A percentile compares a stretch with the other conserved stretches of the same genome.
Evolutionary conservation across 2,329 filamentous ascomycete species (phyloP).

Genomic region (Aphanocladium album): DNA sequence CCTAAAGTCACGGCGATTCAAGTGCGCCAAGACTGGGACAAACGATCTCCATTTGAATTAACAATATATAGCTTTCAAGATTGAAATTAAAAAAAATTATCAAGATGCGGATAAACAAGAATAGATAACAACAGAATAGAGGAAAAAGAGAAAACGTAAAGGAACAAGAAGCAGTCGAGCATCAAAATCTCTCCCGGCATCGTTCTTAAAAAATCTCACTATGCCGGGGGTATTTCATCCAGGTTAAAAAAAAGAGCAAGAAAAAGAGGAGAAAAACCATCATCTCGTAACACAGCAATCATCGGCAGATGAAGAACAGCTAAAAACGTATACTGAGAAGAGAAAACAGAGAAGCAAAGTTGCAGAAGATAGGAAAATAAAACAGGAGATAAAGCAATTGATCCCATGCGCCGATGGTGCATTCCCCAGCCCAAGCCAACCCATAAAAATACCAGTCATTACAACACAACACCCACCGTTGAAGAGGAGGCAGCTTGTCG

Average conservation of each 20-base stretch:
- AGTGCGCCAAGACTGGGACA: no score
- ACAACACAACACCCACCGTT: not conserved
- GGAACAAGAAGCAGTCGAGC: not conserved
- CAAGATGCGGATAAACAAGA: not conserved
- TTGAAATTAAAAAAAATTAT: not conserved
- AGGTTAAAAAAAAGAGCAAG: not conserved
- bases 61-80: not conserved
- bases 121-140: not conserved
- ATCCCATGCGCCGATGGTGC: conserved; percentile 3
- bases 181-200: not conserved
- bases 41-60: not conserved
- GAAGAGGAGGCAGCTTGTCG: not conserved
- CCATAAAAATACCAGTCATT: not conserved
- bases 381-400: not conserved
- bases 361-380: no score
- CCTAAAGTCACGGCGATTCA: no score
- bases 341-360: not conserved
- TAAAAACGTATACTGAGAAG: not conserved
- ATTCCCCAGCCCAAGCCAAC: not conserved
- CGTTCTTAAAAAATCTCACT: not conserved
- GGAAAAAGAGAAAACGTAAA: not conserved
- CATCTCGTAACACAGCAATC: not conserved
- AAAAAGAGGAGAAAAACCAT: not conserved
- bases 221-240: not conserved
- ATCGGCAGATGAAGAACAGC: not conserved